phyloP scores from a whole-genome alignment of 2,329 filamentous ascomycete genomes.

The Dissoconium aciculare region DNA sequence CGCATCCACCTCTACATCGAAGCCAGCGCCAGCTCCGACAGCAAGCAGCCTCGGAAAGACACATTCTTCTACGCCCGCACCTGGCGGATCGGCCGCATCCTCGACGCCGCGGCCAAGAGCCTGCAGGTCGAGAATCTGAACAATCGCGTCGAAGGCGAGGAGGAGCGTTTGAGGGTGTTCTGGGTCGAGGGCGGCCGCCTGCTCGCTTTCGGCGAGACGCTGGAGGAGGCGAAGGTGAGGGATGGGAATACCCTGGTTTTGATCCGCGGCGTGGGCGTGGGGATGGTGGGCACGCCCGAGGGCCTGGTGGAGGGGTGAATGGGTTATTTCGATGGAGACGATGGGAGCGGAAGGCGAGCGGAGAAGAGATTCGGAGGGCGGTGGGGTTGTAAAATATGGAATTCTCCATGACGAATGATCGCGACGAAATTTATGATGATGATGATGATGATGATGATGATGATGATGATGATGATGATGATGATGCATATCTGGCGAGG shows the following conservation, averaged over 20 bases:
- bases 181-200: constrained; percentile 82
- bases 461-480: too few species aligned
- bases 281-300: constrained; percentile 20
- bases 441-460: too few species aligned
- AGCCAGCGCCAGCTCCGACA: constrained; percentile 70
- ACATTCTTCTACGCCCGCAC: constrained; percentile 44
- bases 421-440: too few species aligned
- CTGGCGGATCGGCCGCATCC: constrained; percentile 74
- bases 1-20: constrained; percentile 84
- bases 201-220: constrained; percentile 75
- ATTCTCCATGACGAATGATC: too few species aligned
- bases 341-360: too few species aligned
- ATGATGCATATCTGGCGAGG: too few species aligned
- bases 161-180: constrained; percentile 71
- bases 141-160: constrained; percentile 60
- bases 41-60: constrained; percentile 56
- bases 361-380: too few species aligned
- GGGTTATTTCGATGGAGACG: too few species aligned
- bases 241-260: constrained; percentile 85
- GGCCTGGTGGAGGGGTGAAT: too few species aligned
- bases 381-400: too few species aligned
- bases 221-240: constrained; percentile 51
- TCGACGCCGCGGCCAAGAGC: constrained; percentile 63
- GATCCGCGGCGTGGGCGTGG: constrained; percentile 68
- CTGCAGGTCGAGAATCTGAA: constrained; percentile 74